A percentile compares a stretch with the other conserved stretches of the same genome.
phyloP scores from a whole-genome alignment of 2,329 filamentous ascomycete species.

The Penicillium sp. region DNA sequence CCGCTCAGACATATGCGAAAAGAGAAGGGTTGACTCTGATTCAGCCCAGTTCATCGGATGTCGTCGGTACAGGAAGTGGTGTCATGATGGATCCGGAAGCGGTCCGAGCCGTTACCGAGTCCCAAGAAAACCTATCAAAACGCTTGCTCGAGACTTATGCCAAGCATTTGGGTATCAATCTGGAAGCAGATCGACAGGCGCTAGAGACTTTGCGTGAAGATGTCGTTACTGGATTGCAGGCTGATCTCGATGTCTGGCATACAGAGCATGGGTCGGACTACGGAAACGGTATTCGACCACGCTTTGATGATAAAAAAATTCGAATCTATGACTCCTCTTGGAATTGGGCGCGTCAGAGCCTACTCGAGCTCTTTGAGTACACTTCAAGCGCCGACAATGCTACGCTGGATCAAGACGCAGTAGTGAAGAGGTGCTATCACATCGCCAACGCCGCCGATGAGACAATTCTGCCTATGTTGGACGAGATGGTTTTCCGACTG shows the following conservation, averaged over 20 bases:
- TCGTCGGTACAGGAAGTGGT: constrained; percentile 66
- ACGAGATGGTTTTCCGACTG: background rate
- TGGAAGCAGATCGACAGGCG: constrained; percentile 91
- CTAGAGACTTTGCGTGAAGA: constrained; percentile 75
- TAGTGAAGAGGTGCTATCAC: constrained; percentile 62
- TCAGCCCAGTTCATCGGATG: constrained; percentile 69
- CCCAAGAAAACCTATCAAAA: constrained; percentile 94
- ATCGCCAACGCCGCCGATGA: background rate
- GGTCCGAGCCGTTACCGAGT: constrained; percentile 93
- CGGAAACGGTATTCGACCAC: constrained; percentile 87
- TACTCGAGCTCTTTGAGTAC: constrained; percentile 41
- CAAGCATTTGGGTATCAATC: constrained; percentile 93
- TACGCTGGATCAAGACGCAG: constrained; percentile 91
- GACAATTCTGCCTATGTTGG: background rate
- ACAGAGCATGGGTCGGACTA: constrained; percentile 96
- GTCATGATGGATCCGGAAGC: constrained; percentile 99
- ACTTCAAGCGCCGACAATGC: constrained; percentile 98
- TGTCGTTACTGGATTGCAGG: constrained; percentile 82
- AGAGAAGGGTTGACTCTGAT: constrained; percentile 82
- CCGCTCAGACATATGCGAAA: constrained; percentile 83
- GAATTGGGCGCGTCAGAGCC: constrained; percentile 94
- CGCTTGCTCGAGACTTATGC: constrained; percentile 95
- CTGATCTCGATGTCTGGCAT: constrained; percentile 91
- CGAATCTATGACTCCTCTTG: constrained; percentile 96
- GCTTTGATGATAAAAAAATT: constrained; percentile 93